Percentiles rank a stretch among this genome's conserved stretches.
phyloP scores from a whole-genome alignment of 805 yeast species.

The Candida anglica region DNA sequence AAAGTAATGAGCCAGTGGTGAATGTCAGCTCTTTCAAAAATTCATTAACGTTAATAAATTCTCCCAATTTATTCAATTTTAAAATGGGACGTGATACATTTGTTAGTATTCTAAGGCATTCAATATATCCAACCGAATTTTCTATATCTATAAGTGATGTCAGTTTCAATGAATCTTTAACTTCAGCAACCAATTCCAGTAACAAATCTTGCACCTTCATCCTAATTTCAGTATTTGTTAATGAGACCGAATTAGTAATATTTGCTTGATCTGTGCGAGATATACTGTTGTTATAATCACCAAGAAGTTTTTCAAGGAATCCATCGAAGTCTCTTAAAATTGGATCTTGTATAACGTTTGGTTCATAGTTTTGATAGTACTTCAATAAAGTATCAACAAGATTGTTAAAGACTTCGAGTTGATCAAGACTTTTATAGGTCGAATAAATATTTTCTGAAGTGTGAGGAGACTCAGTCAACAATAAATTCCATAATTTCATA shows the following conservation, averaged over 20 bases:
- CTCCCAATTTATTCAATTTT: constrained; percentile 24
- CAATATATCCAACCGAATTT: neutral
- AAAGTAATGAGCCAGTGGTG: constrained; percentile 8
- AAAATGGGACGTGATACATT: constrained; percentile 9
- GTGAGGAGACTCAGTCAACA: constrained; percentile 4
- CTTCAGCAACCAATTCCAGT: constrained; percentile 18
- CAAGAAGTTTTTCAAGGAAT: constrained; percentile 10
- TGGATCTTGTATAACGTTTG: constrained; percentile 1
- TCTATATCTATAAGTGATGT: neutral
- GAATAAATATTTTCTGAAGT: constrained; percentile 15
- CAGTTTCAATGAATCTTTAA: constrained; percentile 9
- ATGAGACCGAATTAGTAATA: constrained; percentile 2
- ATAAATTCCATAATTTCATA: constrained; percentile 1
- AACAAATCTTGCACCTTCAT: constrained; percentile 20
- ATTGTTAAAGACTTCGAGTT: constrained; percentile 21
- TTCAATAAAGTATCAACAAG: constrained; percentile 20
- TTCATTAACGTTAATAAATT: constrained; percentile 18
- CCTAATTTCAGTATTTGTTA: constrained; percentile 19
- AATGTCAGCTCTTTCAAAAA: constrained; percentile 8
- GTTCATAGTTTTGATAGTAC: constrained; percentile 14
- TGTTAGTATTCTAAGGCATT: neutral
- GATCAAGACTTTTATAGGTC: constrained; percentile 20
- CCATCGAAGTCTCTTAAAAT: constrained; percentile 9
- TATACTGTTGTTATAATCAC: constrained; percentile 6
- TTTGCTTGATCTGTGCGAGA: constrained; percentile 1